Conservation (phyloP, 1,284 basidiomycete species). For the Pascua guehoae region DNA sequence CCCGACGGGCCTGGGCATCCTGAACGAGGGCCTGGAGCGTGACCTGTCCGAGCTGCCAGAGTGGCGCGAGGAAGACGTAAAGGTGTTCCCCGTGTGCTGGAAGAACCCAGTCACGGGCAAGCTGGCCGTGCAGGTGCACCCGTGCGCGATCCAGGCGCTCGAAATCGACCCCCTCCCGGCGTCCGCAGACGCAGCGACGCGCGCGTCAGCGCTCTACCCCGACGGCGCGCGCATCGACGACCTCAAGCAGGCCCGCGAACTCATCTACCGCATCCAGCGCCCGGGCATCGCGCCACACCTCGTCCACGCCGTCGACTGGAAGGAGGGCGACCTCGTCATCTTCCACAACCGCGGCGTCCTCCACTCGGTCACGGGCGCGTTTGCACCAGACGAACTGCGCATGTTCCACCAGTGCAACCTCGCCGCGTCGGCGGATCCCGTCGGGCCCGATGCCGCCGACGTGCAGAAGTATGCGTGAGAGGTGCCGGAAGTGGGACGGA, state of each 20-base stretch:
- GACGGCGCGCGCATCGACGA: conserved; percentile 69
- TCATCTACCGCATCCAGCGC: conserved; percentile 73
- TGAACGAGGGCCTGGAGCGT: conserved; percentile 68
- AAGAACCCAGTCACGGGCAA: conserved; percentile 75
- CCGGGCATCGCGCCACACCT: conserved; percentile 67
- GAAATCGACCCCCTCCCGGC: conserved; percentile 62
- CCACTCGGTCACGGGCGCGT: conserved; percentile 73
- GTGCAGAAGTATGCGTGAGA: conserved; percentile 59
- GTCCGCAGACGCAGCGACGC: conserved; percentile 49
- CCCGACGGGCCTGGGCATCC: conserved; percentile 73
- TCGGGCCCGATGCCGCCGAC: conserved; percentile 62
- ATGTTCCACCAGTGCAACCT: conserved; percentile 80
- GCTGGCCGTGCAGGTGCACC: conserved; percentile 74
- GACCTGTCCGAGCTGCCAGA: conserved; percentile 62
- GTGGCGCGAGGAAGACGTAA: conserved; percentile 68
- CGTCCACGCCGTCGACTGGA: conserved; percentile 57
- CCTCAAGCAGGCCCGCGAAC: conserved; percentile 64
- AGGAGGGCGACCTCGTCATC: conserved; percentile 62
- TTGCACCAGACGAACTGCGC: conserved; percentile 64
- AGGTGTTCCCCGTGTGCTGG: conserved; percentile 70
- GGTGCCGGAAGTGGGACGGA: neutral
- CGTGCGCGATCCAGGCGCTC: conserved; percentile 60
- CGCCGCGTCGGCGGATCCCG: conserved; percentile 66
- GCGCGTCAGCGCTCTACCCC: conserved; percentile 57
- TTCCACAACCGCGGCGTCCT: conserved; percentile 72